Base-by-base conservation (phyloP, 345 rosid species). In the Streptanthus diversifolius region DNA sequence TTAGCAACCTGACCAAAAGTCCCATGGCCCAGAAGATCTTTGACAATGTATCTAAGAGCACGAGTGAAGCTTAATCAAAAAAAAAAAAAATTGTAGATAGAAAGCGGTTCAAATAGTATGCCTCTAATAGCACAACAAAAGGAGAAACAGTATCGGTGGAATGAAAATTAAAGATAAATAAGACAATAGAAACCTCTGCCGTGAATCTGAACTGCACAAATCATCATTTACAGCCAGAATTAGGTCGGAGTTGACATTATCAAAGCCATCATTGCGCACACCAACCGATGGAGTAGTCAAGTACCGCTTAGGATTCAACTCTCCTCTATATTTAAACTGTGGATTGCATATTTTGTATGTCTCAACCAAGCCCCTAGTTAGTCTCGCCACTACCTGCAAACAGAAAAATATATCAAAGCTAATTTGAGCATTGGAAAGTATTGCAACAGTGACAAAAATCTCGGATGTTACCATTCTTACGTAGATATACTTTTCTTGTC, bases 1-100 rank as follows among this genome's bases (percentile, higher is more conserved):
- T 92, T 95, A 57, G 92, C 98, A 85, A 95, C 98, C 80, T 95
- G 99, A 52, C 98, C 98, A 79, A 95, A 95, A 57, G 98, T 95
- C 64, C 99, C 99, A 66, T 95, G 99, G 73, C 99, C 99, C 79
- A 95, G 99, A 73, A 91, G 88, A 80, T 95, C 99, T 83, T 92
- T 92, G 83, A 95, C 95, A 68, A 92, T 76, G 79, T 95, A 92
- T 80, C 99, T 95, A 83, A 74, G 81, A 63, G 80, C 69, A 71
- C 25, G 45, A 72, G 68, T 56, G 35, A 75, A 75, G 55, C 68
- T 35, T 33, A 43, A 72, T 64, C 37, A 75, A 77, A n/a, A n/a
- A n/a, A n/a, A n/a, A n/a, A n/a, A n/a, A n/a, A n/a, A n/a, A n/a
- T n/a, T 13, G 12, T 37, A 33, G 14, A 70, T 30, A 40, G 55